Evolutionary conservation across 805 yeast genomes (phyloP).

Genomic region (Ogataea pilisensis): DNA sequence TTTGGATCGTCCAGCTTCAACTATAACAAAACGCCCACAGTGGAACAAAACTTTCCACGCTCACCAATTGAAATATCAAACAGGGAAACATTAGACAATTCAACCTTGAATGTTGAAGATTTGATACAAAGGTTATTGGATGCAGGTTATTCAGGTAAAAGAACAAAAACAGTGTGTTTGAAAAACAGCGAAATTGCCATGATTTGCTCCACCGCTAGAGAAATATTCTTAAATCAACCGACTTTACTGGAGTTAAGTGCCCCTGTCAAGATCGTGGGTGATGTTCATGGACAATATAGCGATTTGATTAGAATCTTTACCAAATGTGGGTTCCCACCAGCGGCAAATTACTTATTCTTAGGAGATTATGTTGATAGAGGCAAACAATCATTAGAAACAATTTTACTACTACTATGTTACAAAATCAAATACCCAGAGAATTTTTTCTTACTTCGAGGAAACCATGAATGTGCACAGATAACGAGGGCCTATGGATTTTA

Average conservation of each 20-base stretch:
- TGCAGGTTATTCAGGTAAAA: conserved; percentile 93
- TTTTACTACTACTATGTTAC: conserved; percentile 79
- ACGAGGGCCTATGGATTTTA: conserved; percentile 96
- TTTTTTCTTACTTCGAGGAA: conserved; percentile 88
- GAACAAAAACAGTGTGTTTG: conserved; percentile 84
- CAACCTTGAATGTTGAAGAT: conserved; percentile 56
- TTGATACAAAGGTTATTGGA: conserved; percentile 86
- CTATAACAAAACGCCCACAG: conserved; percentile 5
- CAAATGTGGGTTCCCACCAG: conserved; percentile 96
- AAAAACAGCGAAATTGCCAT: conserved; percentile 86
- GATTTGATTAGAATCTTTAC: conserved; percentile 89
- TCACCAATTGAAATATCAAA: conserved; percentile 15
- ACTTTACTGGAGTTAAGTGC: conserved; percentile 81
- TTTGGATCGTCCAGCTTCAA: not conserved
- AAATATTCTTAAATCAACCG: conserved; percentile 87
- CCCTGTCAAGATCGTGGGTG: conserved; percentile 86
- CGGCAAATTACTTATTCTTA: conserved; percentile 82
- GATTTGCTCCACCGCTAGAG: conserved; percentile 84
- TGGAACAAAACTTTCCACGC: conserved; percentile 13
- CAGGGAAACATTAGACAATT: not conserved
- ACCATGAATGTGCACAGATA: conserved; percentile 96
- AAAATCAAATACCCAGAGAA: conserved; percentile 96
- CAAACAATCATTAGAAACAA: conserved; percentile 92
- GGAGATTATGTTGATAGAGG: conserved; percentile 99
- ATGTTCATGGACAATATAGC: conserved; percentile 94